A percentile compares a stretch with the other conserved stretches of the same genome.
Conservation (phyloP, 2,329 filamentous ascomycete genomes). For the Fusarium citri region DNA sequence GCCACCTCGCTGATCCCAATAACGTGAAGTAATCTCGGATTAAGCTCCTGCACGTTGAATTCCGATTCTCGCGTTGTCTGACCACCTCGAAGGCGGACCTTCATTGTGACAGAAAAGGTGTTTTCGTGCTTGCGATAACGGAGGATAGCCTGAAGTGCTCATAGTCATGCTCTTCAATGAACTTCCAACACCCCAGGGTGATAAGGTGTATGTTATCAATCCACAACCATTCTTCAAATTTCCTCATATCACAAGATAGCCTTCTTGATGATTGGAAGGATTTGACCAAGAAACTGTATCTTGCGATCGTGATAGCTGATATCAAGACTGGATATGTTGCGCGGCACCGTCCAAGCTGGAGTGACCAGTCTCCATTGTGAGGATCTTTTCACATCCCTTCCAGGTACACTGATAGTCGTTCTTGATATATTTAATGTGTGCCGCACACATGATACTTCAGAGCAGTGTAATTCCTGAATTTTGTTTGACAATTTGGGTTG, state of each 20-base stretch:
- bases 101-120: not conserved
- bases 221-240: not conserved
- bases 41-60: too few relatives aligned
- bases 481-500: too few relatives aligned
- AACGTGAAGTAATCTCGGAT: too few relatives aligned
- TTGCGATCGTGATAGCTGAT: not conserved
- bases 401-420: fast-evolving
- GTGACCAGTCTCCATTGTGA: not conserved
- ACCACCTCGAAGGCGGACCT: not conserved
- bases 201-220: not conserved
- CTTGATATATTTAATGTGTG: fast-evolving
- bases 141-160: not conserved
- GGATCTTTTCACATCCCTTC: not conserved
- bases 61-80: too few relatives aligned
- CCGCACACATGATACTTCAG: too few relatives aligned
- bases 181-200: not conserved
- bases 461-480: too few relatives aligned
- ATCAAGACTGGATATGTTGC: not conserved
- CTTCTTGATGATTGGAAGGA: not conserved
- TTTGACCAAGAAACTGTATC: not conserved
- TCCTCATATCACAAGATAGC: not conserved
- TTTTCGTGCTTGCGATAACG: not conserved
- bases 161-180: not conserved
- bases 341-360: too few relatives aligned
- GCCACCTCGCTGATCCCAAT: too few relatives aligned